These are phyloP conservation scores for Pseudozyma sp. DNA, from an alignment of 1,284 basidiomycete species.

Conservation along the genomic window DNA sequence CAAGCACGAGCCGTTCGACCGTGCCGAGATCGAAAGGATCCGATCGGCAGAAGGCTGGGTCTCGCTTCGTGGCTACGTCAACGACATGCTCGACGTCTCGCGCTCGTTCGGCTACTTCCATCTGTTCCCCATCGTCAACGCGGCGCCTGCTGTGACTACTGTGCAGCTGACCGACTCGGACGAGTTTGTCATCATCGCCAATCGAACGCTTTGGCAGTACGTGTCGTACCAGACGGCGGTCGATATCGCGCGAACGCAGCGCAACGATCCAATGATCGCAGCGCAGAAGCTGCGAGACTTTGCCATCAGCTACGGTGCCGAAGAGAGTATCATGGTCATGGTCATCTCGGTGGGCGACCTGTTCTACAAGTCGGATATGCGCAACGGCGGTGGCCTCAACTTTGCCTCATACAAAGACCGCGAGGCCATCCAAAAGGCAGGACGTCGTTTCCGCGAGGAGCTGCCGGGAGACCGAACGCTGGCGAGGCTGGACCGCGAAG, in stretches of 20 bases:
- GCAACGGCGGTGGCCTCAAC: conserved; percentile 28
- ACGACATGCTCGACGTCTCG: conserved; percentile 90
- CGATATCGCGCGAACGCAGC: conserved; percentile 88
- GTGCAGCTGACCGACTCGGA: conserved; percentile 84
- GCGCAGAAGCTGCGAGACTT: conserved; percentile 97
- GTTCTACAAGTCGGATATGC: conserved; percentile 73
- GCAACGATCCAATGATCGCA: conserved; percentile 91
- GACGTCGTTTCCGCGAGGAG: conserved; percentile 51
- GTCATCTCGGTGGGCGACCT: conserved; percentile 86
- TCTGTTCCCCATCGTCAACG: conserved; percentile 89
- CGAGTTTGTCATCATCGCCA: conserved; percentile 96
- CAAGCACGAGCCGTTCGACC: conserved; percentile 91
- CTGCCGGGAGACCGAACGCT: conserved; percentile 69
- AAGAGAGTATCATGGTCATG: conserved; percentile 97
- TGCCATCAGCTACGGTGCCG: conserved; percentile 95
- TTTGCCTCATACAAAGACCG: conserved; percentile 35
- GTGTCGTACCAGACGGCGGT: conserved; percentile 96
- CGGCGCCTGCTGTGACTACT: conserved; percentile 81
- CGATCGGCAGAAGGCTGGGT: conserved; percentile 95
- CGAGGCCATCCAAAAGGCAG: conserved; percentile 59
- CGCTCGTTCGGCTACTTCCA: conserved; percentile 95
- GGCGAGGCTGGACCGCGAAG: conserved; percentile 80
- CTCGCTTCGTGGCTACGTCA: conserved; percentile 90
- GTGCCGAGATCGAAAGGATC: conserved; percentile 85
- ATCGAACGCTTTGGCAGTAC: conserved; percentile 91